A percentile compares a stretch with the other conserved stretches of the same genome.
These are phyloP conservation scores for Lactifluus pinguis DNA, from an alignment of 768 basidiomycete species.

Conservation along the genomic window DNA sequence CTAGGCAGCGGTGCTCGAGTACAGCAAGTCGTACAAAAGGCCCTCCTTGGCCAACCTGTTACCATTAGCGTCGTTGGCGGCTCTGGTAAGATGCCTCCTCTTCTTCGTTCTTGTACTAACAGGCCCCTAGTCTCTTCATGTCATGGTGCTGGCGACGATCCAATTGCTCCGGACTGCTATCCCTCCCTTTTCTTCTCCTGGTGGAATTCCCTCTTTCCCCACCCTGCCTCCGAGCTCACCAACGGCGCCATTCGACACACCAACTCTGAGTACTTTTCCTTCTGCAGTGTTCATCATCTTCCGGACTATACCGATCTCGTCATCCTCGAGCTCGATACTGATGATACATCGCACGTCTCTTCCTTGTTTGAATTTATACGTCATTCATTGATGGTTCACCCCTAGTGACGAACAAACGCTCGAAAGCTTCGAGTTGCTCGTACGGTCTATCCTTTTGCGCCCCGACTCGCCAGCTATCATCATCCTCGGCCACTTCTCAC, in stretches of 20 bases:
- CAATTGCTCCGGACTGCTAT: slow-evolving; percentile 76
- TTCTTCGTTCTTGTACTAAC: slow-evolving; percentile 4
- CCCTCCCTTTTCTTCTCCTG: slow-evolving; percentile 93
- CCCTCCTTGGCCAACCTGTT: slow-evolving; percentile 74
- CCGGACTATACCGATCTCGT: slow-evolving; percentile 92
- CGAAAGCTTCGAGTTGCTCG: slow-evolving; percentile 85
- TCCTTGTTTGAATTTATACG: neutral
- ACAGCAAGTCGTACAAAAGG: slow-evolving; percentile 75
- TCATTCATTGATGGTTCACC: neutral
- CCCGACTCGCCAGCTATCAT: slow-evolving; percentile 89
- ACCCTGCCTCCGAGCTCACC: slow-evolving; percentile 94
- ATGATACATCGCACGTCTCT: slow-evolving; percentile 70
- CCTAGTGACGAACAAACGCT: slow-evolving; percentile 57
- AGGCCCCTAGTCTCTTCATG: slow-evolving; percentile 70
- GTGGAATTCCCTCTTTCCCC: slow-evolving; percentile 98
- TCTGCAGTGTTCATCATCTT: slow-evolving; percentile 86
- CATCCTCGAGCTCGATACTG: slow-evolving; percentile 89
- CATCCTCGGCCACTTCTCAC: slow-evolving; percentile 91
- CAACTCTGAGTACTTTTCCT: slow-evolving; percentile 90
- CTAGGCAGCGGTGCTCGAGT: slow-evolving; percentile 74
- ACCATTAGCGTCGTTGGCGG: slow-evolving; percentile 89
- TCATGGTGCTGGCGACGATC: slow-evolving; percentile 89
- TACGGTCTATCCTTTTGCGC: slow-evolving; percentile 84
- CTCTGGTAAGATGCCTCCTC: slow-evolving; percentile 47
- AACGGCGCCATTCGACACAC: slow-evolving; percentile 94